A percentile compares a stretch with the other conserved stretches of the same genome.
Conservation (phyloP, 306 rosid species). For the Bauhinia variegata region DNA sequence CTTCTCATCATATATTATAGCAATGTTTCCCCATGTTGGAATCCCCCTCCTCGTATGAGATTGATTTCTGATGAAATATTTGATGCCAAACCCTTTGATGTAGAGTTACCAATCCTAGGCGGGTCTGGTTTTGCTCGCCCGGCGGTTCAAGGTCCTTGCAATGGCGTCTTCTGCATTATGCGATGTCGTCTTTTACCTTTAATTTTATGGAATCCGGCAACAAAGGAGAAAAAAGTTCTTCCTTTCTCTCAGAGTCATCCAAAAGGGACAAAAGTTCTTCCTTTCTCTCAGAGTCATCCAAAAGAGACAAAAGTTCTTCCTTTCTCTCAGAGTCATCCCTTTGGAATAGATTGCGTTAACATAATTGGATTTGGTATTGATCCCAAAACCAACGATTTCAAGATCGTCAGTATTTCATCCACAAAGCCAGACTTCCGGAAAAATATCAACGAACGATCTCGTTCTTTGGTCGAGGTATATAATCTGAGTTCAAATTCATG, state of each 20-base stretch:
- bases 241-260: too few species aligned
- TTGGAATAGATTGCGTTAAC: fast-evolving
- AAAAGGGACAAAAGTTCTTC: too few species aligned
- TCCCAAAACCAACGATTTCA: too few species aligned
- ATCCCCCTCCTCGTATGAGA: too few species aligned
- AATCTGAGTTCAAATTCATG: not conserved
- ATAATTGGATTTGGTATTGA: not conserved
- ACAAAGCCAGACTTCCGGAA: not conserved
- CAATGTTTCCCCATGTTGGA: not conserved
- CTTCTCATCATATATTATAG: not conserved
- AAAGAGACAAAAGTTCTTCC: constrained; percentile 11
- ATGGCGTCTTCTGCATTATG: constrained; percentile 4
- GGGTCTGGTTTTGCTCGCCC: not conserved
- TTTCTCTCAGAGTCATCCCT: not conserved
- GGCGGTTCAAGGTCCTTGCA: constrained; percentile 8
- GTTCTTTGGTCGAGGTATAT: too few species aligned
- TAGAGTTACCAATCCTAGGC: not conserved
- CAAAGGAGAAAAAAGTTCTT: too few species aligned
- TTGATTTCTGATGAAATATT: too few species aligned
- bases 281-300: too few species aligned
- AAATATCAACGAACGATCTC: too few species aligned
- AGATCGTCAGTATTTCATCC: not conserved
- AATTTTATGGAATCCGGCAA: constrained; percentile 11
- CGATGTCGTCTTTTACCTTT: not conserved
- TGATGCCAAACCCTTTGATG: not conserved